A percentile compares a stretch with the other conserved stretches of the same genome.
Evolutionary conservation across 2,329 filamentous ascomycete species (phyloP).

Genomic region (Calonectria naviculata): DNA sequence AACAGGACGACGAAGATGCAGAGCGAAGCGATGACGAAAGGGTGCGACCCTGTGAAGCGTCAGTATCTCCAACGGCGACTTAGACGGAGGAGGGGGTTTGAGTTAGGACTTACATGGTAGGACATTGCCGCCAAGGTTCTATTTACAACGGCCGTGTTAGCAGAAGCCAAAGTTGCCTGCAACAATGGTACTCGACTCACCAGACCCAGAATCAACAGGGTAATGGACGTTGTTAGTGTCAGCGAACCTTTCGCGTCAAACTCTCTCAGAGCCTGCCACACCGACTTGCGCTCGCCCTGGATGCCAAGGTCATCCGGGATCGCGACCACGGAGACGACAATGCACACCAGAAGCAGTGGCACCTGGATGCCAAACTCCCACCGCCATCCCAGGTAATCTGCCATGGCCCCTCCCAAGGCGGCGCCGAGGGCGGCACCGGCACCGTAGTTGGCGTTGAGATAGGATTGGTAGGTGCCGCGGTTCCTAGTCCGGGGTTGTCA

Average conservation of each 20-base stretch:
- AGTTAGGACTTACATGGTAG: conserved; percentile 60
- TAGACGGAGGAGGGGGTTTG: background rate
- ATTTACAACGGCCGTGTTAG: background rate
- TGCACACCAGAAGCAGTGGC: conserved; percentile 59
- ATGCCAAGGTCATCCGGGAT: conserved; percentile 66
- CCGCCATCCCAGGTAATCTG: conserved; percentile 77
- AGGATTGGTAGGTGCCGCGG: conserved; percentile 78
- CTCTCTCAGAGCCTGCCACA: conserved; percentile 61
- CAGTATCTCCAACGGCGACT: background rate
- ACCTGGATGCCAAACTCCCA: conserved; percentile 77
- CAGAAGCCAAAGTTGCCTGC: background rate
- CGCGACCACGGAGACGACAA: conserved; percentile 56
- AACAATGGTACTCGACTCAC: conserved; percentile 48
- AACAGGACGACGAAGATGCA: conserved; percentile 58
- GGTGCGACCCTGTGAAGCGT: conserved; percentile 62
- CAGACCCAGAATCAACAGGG: conserved; percentile 69
- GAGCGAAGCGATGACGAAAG: conserved; percentile 65
- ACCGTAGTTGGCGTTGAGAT: conserved; percentile 75
- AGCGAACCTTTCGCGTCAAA: conserved; percentile 69
- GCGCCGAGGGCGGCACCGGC: conserved; percentile 70
- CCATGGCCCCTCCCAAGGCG: conserved; percentile 76
- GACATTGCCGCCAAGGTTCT: conserved; percentile 73
- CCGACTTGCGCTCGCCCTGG: conserved; percentile 53
- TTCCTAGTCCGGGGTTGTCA: conserved; percentile 11
- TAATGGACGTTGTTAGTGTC: conserved; percentile 63